Conservation (phyloP, 176 grass and related monocot species). For the Saccharum officinarum region DNA sequence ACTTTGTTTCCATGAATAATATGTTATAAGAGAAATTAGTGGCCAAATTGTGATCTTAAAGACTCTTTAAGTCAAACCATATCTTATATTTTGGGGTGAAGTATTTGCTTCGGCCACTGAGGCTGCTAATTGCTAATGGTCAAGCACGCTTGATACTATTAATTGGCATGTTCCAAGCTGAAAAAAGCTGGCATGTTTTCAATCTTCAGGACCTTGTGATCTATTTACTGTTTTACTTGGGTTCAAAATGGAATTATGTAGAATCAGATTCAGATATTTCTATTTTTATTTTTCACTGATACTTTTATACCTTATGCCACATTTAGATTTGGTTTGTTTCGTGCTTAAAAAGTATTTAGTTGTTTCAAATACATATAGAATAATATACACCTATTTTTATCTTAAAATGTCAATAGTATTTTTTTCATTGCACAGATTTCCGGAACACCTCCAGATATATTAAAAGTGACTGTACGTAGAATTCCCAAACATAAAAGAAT, state of each 20-base stretch:
- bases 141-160: not conserved
- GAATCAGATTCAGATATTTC: slow-evolving; percentile 15
- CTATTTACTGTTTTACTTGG: slow-evolving; percentile 2
- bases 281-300: not conserved
- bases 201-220: not conserved
- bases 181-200: not conserved
- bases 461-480: not conserved
- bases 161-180: not conserved
- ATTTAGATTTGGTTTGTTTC: not conserved
- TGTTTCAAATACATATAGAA: not conserved
- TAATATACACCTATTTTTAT: not conserved
- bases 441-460: not conserved
- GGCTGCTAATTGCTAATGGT: slow-evolving; percentile 12
- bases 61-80: too few relatives aligned
- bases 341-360: not conserved
- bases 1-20: too few relatives aligned
- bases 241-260: not conserved
- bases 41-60: too few relatives aligned
- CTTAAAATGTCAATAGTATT: not conserved
- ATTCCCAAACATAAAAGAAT: slow-evolving; percentile 19
- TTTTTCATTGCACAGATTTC: slow-evolving; percentile 9
- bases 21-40: too few relatives aligned
- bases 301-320: not conserved
- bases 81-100: too few relatives aligned
- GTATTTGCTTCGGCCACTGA: slow-evolving; percentile 10